These are phyloP conservation scores for Backusella tuberculispora DNA, from an alignment of 192 early-diverging fungal species.

Conservation along the genomic window DNA sequence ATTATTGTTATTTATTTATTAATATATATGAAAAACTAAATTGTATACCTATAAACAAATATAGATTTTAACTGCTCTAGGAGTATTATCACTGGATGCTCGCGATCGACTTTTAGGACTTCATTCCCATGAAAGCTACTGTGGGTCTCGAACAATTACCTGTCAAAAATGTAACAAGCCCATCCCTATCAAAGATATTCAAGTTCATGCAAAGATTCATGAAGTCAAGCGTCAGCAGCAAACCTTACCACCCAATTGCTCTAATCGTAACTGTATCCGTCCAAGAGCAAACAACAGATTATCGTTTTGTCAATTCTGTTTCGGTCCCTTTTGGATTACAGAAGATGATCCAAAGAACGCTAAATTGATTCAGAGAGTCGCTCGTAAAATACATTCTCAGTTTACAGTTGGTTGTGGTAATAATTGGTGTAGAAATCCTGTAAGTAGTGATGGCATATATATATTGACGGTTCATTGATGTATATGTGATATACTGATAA, in stretches of 20 bases:
- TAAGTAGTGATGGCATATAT: conserved; percentile 22
- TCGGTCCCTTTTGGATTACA: conserved; percentile 80
- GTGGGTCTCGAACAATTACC: conserved; percentile 81
- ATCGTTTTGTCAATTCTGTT: conserved; percentile 76
- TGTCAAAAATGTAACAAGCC: conserved; percentile 77
- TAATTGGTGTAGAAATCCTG: conserved; percentile 66
- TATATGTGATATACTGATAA: not conserved
- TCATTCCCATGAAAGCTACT: conserved; percentile 78
- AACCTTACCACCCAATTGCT: conserved; percentile 61
- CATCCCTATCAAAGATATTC: conserved; percentile 81
- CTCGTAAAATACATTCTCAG: conserved; percentile 73
- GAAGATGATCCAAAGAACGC: conserved; percentile 75
- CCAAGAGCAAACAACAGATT: conserved; percentile 56
- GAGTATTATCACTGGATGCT: conserved; percentile 48
- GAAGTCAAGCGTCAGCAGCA: conserved; percentile 64
- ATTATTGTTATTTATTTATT: conserved; percentile 4
- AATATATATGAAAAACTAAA: too few relatives aligned
- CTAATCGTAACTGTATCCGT: conserved; percentile 75
- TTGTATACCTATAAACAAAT: not conserved
- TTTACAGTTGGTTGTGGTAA: conserved; percentile 79
- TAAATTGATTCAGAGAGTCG: conserved; percentile 74
- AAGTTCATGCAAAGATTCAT: conserved; percentile 73
- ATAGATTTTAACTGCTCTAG: conserved; percentile 66
- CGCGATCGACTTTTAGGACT: conserved; percentile 71
- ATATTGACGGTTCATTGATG: too few relatives aligned